Percentiles rank a stretch among this genome's conserved stretches.
These are phyloP conservation scores for Kwoniella mangroviensis DNA, from an alignment of 768 basidiomycete species.

Conservation along the genomic window DNA sequence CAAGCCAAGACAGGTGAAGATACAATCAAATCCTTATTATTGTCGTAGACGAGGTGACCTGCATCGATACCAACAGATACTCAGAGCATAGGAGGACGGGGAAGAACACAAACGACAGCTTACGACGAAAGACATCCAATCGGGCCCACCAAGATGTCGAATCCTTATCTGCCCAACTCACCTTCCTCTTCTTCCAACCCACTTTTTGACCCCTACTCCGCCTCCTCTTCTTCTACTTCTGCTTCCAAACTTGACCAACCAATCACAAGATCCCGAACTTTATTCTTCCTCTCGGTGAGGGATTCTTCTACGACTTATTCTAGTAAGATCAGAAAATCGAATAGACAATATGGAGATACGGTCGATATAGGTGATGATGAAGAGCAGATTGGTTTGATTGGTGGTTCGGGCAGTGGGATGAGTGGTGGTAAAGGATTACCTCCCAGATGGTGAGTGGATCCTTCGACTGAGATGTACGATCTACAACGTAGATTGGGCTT, in stretches of 20 bases:
- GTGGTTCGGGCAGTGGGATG: conserved; percentile 56
- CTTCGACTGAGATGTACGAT: too few relatives aligned
- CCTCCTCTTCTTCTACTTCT: conserved; percentile 8
- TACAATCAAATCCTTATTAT: too few relatives aligned
- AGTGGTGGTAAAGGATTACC: conserved; percentile 63
- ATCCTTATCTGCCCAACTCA: conserved; percentile 24
- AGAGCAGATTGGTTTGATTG: conserved; percentile 67
- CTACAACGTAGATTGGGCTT: too few relatives aligned
- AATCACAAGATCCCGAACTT: conserved; percentile 78
- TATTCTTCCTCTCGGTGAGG: conserved; percentile 90
- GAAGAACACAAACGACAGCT: too few relatives aligned
- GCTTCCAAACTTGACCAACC: conserved; percentile 19
- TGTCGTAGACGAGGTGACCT: too few relatives aligned
- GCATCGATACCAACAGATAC: too few relatives aligned
- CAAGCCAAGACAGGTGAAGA: background rate
- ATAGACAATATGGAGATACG: conserved; percentile 41
- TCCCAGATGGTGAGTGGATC: conserved; percentile 84
- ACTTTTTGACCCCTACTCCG: background rate
- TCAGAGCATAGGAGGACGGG: too few relatives aligned
- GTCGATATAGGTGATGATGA: conserved; percentile 61
- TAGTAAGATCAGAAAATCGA: conserved; percentile 23
- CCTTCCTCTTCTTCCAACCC: conserved; percentile 17
- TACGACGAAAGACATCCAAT: too few relatives aligned
- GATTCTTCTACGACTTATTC: conserved; percentile 59
- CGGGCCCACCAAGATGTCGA: conserved; percentile 18